Evolutionary conservation across 2,329 filamentous ascomycete species (phyloP).

Genomic region (Shiraia bambusicola): DNA sequence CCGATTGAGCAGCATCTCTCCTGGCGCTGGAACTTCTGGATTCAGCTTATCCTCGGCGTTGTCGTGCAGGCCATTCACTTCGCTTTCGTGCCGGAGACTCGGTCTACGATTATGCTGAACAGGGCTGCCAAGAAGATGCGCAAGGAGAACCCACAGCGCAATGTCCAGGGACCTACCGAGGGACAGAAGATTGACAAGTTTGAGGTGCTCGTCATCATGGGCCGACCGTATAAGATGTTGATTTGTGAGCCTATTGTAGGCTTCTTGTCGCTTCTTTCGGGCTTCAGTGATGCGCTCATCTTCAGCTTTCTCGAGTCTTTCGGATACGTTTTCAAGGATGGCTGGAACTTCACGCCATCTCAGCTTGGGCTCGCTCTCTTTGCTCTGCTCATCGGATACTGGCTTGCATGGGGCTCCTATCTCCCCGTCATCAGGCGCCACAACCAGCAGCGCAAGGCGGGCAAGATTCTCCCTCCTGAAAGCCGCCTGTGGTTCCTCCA

Average conservation of each 20-base stretch:
- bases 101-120: slow-evolving; percentile 74
- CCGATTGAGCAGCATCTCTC: slow-evolving; percentile 66
- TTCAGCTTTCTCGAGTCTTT: slow-evolving; percentile 77
- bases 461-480: slow-evolving; percentile 58
- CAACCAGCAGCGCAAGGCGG: slow-evolving; percentile 48
- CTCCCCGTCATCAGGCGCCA: slow-evolving; percentile 53
- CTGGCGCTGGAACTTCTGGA: slow-evolving; percentile 80
- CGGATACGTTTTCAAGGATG: slow-evolving; percentile 62
- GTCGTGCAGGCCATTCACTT: slow-evolving; percentile 67
- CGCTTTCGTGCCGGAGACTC: slow-evolving; percentile 71
- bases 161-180: slow-evolving; percentile 71
- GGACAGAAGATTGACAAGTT: slow-evolving; percentile 39
- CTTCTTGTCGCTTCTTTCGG: slow-evolving; percentile 67
- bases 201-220: slow-evolving; percentile 53
- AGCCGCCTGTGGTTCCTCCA: slow-evolving; percentile 66
- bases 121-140: slow-evolving; percentile 73
- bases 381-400: slow-evolving; percentile 66
- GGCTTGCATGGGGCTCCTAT: slow-evolving; percentile 63
- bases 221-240: slow-evolving; percentile 71
- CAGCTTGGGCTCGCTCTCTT: slow-evolving; percentile 57
- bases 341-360: slow-evolving; percentile 61
- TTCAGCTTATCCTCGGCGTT: slow-evolving; percentile 76
- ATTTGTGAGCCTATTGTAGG: slow-evolving; percentile 73
- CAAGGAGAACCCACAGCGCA: slow-evolving; percentile 49
- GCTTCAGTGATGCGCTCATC: slow-evolving; percentile 73